Evolutionary conservation across 2,329 filamentous ascomycete species (phyloP), one percentile per base, ranked within the genome.

Genomic region (Corniculantispora saksenae): DNA sequence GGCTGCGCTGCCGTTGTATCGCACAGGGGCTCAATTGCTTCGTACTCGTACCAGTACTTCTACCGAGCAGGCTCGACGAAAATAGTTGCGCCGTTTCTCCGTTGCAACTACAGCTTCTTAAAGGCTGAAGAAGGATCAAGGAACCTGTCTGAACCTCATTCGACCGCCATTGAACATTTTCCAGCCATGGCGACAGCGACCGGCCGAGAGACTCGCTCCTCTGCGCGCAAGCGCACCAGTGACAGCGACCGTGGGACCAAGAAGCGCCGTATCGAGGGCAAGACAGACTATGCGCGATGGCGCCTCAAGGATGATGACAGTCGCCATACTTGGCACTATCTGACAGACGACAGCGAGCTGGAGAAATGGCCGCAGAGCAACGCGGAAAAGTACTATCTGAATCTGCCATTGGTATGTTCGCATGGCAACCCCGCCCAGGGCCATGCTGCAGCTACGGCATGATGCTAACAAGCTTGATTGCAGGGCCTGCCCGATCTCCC

Each of bases 281-380:
- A 85, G 73, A 97, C 93, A 5, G 94, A 99, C 77, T 86, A 87
- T 69, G 85, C 87, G 9, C 84, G 91, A 77, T 99, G 95, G 95
- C 87, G 95, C 67, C 80, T 98, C 75, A 85, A 88, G 67, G 90
- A 96, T 73, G 92, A 97, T 66, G 85, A 87, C 60, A 94, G 95
- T 57, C 85, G 91, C 63, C 93, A 97, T 72, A 97, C 92, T 59
- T 99, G 95, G 95, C 91, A 95, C 72, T 99, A 98, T 74, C 81
- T 99, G 3, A 86, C 87, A 12, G 90, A 95, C 62, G 84, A 88
- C 27, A 84, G 92, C 66, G 88, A 91, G 63, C 79, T 84, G 9
- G 82, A 91, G 70, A 80, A 86, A 65, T 97, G 94, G 94, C 93
- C 94, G 6, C 94, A 97, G 79, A 91, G 87, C 27, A 84, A 83